phyloP scores from a whole-genome alignment of 805 yeast genomes.

The Ogataea naganishii region DNA sequence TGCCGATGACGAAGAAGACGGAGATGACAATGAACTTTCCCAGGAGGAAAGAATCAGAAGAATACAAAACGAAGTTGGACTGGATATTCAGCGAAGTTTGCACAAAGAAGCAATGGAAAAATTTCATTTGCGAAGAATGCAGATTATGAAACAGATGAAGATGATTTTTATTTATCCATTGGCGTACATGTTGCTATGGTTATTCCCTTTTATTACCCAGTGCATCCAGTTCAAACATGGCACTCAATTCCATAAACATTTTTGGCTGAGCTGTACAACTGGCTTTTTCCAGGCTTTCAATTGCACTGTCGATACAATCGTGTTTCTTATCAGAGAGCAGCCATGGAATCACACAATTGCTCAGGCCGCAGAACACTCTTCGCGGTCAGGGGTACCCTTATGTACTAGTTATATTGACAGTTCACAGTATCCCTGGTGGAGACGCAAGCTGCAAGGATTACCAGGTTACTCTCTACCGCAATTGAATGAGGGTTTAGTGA shows the following conservation, averaged over 20 bases:
- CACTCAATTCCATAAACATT: slow-evolving; percentile 42
- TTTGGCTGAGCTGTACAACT: slow-evolving; percentile 59
- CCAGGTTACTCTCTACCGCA: too few species aligned
- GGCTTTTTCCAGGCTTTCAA: slow-evolving; percentile 76
- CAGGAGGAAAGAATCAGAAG: slow-evolving; percentile 6
- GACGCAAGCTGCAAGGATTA: too few species aligned
- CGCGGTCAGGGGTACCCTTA: too few species aligned
- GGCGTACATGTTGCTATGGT: slow-evolving; percentile 75
- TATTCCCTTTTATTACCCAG: slow-evolving; percentile 66
- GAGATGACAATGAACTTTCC: too few species aligned
- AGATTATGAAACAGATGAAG: slow-evolving; percentile 70
- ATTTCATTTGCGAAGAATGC: slow-evolving; percentile 53
- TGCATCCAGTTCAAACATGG: slow-evolving; percentile 38
- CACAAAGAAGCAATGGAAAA: slow-evolving; percentile 53
- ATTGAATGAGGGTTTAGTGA: too few species aligned
- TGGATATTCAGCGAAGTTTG: slow-evolving; percentile 26
- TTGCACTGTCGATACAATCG: slow-evolving; percentile 69
- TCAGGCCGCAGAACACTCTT: too few species aligned
- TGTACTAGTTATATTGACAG: too few species aligned
- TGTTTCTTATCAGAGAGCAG: slow-evolving; percentile 66
- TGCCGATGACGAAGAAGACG: slow-evolving; percentile 6
- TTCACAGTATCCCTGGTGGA: too few species aligned
- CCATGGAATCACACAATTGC: slow-evolving; percentile 51
- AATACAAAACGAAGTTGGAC: slow-evolving; percentile 16
- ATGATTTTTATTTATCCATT: slow-evolving; percentile 78